Conservation (phyloP, 495 filamentous ascomycete genomes). For the Penicillium canescens region DNA sequence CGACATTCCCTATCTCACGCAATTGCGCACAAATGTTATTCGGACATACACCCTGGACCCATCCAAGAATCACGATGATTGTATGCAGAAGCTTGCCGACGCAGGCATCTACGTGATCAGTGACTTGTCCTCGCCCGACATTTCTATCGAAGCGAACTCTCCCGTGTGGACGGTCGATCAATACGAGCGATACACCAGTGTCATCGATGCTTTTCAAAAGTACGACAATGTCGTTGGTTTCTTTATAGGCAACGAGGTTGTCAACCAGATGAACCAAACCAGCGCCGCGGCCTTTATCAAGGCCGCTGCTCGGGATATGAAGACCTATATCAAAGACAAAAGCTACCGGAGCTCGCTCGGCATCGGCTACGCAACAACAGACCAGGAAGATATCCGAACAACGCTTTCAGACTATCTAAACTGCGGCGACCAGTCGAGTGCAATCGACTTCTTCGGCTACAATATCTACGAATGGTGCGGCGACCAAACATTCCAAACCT, state of each 20-base stretch:
- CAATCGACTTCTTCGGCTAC: slow-evolving; percentile 96
- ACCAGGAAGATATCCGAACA: slow-evolving; percentile 74
- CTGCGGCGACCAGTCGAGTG: slow-evolving; percentile 64
- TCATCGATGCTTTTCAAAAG: slow-evolving; percentile 72
- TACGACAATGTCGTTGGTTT: slow-evolving; percentile 90
- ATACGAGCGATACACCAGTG: slow-evolving; percentile 73
- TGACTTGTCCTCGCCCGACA: slow-evolving; percentile 75
- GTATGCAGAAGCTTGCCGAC: slow-evolving; percentile 77
- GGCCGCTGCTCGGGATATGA: slow-evolving; percentile 90
- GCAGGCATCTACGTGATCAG: slow-evolving; percentile 92
- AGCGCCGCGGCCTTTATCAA: slow-evolving; percentile 88
- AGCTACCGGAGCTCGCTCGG: slow-evolving; percentile 70
- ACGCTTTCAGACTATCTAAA: slow-evolving; percentile 87
- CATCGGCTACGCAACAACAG: slow-evolving; percentile 92
- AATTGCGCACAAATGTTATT: slow-evolving; percentile 81
- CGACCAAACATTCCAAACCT: slow-evolving; percentile 63
- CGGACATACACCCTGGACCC: slow-evolving; percentile 92
- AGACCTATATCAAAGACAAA: slow-evolving; percentile 79
- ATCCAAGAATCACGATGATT: slow-evolving; percentile 66
- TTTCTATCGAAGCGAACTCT: slow-evolving; percentile 78
- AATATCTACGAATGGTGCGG: slow-evolving; percentile 99
- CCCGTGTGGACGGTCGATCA: slow-evolving; percentile 75
- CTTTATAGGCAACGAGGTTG: slow-evolving; percentile 95
- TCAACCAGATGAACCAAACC: slow-evolving; percentile 71
- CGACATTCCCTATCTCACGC: slow-evolving; percentile 73